phyloP scores from a whole-genome alignment of 2,329 filamentous ascomycete genomes.

The Ascochyta viciae-villosae region DNA sequence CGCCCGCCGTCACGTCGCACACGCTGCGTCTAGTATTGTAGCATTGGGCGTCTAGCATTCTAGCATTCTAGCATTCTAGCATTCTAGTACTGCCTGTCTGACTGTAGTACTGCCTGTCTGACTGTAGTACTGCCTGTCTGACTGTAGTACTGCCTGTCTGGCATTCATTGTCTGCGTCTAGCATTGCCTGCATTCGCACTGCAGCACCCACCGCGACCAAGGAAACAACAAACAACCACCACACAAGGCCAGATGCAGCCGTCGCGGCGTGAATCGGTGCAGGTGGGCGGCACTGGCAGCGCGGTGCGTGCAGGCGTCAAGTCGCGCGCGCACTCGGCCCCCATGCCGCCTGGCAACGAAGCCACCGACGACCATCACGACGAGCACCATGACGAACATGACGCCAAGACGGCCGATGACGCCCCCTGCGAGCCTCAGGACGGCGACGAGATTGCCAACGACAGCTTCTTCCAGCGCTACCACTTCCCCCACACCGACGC shows the following conservation, averaged over 20 bases:
- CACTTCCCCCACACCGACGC: conserved; percentile 43
- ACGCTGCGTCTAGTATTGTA: not conserved
- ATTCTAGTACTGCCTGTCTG: too few relatives aligned
- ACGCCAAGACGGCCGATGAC: too few relatives aligned
- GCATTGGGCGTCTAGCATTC: too few relatives aligned
- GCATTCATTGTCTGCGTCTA: too few relatives aligned
- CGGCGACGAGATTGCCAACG: conserved; percentile 47
- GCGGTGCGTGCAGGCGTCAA: conserved; percentile 36
- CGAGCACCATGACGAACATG: conserved; percentile 1
- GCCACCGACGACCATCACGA: not conserved
- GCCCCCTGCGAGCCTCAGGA: conserved; percentile 68
- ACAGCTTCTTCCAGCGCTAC: conserved; percentile 53
- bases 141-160: too few relatives aligned
- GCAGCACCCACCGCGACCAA: too few relatives aligned
- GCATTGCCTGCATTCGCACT: not conserved
- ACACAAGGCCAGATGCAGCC: conserved; percentile 12
- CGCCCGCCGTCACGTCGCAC: conserved; percentile 28
- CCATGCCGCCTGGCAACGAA: conserved; percentile 40
- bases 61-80: too few relatives aligned
- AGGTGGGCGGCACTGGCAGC: conserved; percentile 7
- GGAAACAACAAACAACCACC: too few relatives aligned
- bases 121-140: too few relatives aligned
- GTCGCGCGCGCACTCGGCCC: conserved; percentile 48
- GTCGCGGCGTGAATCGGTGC: conserved; percentile 16
- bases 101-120: too few relatives aligned